These are phyloP conservation scores for Hebeloma cylindrosporum DNA, from an alignment of 768 basidiomycete genomes.

Conservation along the genomic window DNA sequence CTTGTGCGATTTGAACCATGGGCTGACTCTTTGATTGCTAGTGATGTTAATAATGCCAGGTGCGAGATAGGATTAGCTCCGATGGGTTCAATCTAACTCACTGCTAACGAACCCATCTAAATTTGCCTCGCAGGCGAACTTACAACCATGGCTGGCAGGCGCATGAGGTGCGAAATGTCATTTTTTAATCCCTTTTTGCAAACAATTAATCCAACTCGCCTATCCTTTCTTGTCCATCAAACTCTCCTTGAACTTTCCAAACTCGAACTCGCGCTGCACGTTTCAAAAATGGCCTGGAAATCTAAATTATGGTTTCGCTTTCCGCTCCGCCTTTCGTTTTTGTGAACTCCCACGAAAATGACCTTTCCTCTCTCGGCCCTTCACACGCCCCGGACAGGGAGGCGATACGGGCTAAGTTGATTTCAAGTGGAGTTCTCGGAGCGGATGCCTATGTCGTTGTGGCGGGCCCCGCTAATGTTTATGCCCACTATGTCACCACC, in stretches of 20 bases:
- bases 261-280: slow-evolving; percentile 10
- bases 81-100: slow-evolving; percentile 9
- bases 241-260: slow-evolving; percentile 5
- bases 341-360: slow-evolving; percentile 16
- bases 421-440: slow-evolving; percentile 62
- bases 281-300: no score
- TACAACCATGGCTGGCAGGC: slow-evolving; percentile 80
- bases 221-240: no score
- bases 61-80: no score
- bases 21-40: slow-evolving; percentile 15
- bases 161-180: slow-evolving; percentile 55
- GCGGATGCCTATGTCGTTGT: slow-evolving; percentile 73
- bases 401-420: slow-evolving; percentile 62
- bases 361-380: slow-evolving; percentile 21
- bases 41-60: slow-evolving; percentile 76
- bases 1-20: slow-evolving; percentile 2
- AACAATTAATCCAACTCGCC: slow-evolving; percentile 7
- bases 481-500: slow-evolving; percentile 73
- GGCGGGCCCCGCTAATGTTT: slow-evolving; percentile 82
- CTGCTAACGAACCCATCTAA: slow-evolving; percentile 7
- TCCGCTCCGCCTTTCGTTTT: slow-evolving; percentile 32
- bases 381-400: slow-evolving; percentile 42
- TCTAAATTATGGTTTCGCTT: slow-evolving; percentile 10
- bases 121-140: slow-evolving; percentile 50
- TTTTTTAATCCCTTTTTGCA: slow-evolving; percentile 13